phyloP scores from a whole-genome alignment of 2,329 filamentous ascomycete species.

The Sclerotinia subarctica region DNA sequence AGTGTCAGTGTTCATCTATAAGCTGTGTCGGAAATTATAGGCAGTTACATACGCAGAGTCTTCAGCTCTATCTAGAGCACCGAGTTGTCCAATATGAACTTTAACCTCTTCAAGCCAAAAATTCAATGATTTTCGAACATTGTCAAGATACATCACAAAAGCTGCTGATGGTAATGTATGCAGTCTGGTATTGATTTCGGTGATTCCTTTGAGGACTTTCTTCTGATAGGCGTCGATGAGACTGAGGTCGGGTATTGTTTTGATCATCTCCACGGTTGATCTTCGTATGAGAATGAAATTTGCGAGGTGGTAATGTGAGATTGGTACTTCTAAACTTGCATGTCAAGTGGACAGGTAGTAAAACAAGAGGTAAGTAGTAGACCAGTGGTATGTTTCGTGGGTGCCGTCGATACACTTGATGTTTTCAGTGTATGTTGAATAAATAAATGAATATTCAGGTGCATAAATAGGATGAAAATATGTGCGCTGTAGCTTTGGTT shows the following conservation, averaged over 20 bases:
- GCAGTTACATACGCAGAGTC: not conserved
- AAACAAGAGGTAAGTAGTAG: too few relatives aligned
- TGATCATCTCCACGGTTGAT: too few relatives aligned
- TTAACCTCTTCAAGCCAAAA: not conserved
- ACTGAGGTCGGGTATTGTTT: too few relatives aligned
- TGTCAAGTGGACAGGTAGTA: too few relatives aligned
- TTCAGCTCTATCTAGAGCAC: too few relatives aligned
- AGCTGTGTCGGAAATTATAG: rapidly evolving
- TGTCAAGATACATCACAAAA: not conserved
- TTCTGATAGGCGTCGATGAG: not conserved
- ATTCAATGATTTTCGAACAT: not conserved
- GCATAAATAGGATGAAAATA: not conserved
- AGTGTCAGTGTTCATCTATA: not conserved
- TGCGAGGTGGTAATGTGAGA: not conserved
- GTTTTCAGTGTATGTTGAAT: not conserved
- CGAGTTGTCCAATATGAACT: not conserved
- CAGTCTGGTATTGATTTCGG: not conserved
- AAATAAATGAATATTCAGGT: not conserved
- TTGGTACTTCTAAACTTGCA: not conserved
- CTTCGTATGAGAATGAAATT: not conserved
- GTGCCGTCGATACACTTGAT: too few relatives aligned
- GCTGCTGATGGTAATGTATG: not conserved
- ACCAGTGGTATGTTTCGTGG: too few relatives aligned
- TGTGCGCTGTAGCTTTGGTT: not conserved
- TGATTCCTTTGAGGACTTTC: not conserved